Evolutionary conservation across 805 yeast genomes (phyloP).

Genomic region (Yamadazyma scolyti): DNA sequence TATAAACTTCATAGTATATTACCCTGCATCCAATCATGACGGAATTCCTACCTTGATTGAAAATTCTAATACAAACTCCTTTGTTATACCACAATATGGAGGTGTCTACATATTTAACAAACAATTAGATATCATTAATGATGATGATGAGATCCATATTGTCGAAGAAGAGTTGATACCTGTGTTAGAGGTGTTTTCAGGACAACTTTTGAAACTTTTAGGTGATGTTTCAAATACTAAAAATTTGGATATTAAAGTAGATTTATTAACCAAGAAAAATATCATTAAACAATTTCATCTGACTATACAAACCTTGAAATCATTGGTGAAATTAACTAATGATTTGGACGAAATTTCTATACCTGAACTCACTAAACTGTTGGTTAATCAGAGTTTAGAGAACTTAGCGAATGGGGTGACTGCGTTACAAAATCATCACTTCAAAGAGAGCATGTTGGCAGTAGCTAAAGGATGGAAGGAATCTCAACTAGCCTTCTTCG

Average conservation of each 20-base stretch:
- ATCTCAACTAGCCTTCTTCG: slow-evolving; percentile 82
- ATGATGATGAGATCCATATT: slow-evolving; percentile 21
- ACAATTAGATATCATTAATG: slow-evolving; percentile 19
- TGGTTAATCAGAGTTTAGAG: slow-evolving; percentile 51
- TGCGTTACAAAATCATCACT: slow-evolving; percentile 25
- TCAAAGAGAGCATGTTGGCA: slow-evolving; percentile 26
- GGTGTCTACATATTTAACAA: slow-evolving; percentile 59
- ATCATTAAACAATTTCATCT: slow-evolving; percentile 55
- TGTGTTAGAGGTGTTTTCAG: slow-evolving; percentile 63
- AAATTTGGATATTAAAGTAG: slow-evolving; percentile 62
- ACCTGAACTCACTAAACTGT: slow-evolving; percentile 63
- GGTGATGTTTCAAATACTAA: slow-evolving; percentile 56
- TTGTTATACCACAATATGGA: slow-evolving; percentile 87
- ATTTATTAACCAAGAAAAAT: slow-evolving; percentile 58
- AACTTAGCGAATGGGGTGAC: slow-evolving; percentile 36
- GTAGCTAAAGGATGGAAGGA: slow-evolving; percentile 53
- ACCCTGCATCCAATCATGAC: slow-evolving; percentile 46
- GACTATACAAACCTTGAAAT: slow-evolving; percentile 66
- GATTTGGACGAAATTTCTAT: slow-evolving; percentile 78
- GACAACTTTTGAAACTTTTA: slow-evolving; percentile 68
- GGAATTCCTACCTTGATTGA: slow-evolving; percentile 49
- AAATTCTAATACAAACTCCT: slow-evolving; percentile 51
- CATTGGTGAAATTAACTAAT: slow-evolving; percentile 65
- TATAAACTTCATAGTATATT: slow-evolving; percentile 66
- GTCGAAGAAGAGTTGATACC: slow-evolving; percentile 47